These are phyloP conservation scores for Chaetomium cochliodes DNA, from an alignment of 495 filamentous ascomycete species.

Conservation along the genomic window DNA sequence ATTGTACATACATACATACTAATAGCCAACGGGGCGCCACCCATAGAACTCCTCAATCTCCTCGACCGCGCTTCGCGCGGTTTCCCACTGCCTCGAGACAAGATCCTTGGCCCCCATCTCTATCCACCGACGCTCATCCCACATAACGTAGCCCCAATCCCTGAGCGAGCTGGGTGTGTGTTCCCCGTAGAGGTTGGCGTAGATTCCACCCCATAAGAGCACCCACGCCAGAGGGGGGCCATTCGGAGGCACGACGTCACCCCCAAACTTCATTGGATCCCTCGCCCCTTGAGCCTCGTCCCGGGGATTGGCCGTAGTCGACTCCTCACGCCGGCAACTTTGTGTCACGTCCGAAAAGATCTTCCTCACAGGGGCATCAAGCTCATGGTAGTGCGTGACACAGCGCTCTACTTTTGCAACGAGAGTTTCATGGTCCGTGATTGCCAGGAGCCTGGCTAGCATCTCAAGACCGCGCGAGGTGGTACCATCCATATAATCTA, in stretches of 20 bases:
- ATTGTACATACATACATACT: no score
- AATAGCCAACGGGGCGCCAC: neutral
- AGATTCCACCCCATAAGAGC: neutral
- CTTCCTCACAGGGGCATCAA: neutral
- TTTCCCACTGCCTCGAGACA: constrained; percentile 1
- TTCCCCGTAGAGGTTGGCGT: constrained; percentile 1
- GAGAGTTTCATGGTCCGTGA: neutral
- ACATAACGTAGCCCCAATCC: constrained; percentile 3
- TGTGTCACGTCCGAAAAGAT: neutral
- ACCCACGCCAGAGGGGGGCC: constrained; percentile 1
- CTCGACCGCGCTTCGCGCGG: neutral
- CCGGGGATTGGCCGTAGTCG: neutral
- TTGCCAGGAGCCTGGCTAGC: neutral
- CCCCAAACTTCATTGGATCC: neutral
- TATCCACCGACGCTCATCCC: constrained; percentile 2
- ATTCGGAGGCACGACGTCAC: neutral
- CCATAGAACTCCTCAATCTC: neutral
- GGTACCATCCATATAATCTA: neutral
- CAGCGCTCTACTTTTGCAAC: neutral
- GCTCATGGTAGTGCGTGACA: neutral
- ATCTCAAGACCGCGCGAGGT: neutral
- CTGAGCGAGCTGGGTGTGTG: neutral
- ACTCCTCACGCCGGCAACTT: neutral
- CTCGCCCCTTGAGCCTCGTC: neutral
- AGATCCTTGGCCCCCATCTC: neutral